Base-by-base conservation (phyloP, 1,139 yeast genomes). In the Scheffersomyces illinoinensis region DNA sequence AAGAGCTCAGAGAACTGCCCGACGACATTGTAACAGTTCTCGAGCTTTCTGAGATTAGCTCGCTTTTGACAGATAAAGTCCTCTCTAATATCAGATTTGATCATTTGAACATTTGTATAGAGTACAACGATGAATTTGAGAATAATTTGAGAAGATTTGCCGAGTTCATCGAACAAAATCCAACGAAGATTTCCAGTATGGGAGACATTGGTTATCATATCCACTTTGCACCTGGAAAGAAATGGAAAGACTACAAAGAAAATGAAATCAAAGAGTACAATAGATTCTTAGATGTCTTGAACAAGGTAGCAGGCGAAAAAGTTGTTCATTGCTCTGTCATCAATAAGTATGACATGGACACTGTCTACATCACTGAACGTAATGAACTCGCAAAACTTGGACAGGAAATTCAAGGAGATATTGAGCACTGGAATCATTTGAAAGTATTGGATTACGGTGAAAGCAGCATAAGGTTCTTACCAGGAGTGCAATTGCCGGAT, bases 401-500 rank as follows among this genome's bases (percentile, higher is more conserved):
- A 4, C 72, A 73, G 56, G 83, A 79, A 58, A 79, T 81, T 26
- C 81, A 78, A 62, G 70, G 66, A 26, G 85, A 81, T 62, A 72
- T 79, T 47, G 65, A 66, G 24, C 64, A 71, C 56, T 81, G 84
- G 84, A 65, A 62, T 7, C 73, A 76, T 57, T 66, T 81, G 23
- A 66, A 68, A 53, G 64, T 71, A 2, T 66, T 80, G 50, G 85
- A 81, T 62, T 79, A 77, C 61, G 76, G 79, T 10, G 77, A 76
- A 54, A 78, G 79, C 61, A 72, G 77, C 57, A 72, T 81, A 21
- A 67, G 81, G 50, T 71, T 74, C 55, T 69, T 80, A 14, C 82
- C 83, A 5, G 83, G 81, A 0, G 77, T 80, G 6, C 73, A 70
- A 52, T 72, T 80, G 52, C 83, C 84, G 0, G 79, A 78, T 43